Conservation (phyloP, 1,284 basidiomycete species). For the Golubevia sp. region DNA sequence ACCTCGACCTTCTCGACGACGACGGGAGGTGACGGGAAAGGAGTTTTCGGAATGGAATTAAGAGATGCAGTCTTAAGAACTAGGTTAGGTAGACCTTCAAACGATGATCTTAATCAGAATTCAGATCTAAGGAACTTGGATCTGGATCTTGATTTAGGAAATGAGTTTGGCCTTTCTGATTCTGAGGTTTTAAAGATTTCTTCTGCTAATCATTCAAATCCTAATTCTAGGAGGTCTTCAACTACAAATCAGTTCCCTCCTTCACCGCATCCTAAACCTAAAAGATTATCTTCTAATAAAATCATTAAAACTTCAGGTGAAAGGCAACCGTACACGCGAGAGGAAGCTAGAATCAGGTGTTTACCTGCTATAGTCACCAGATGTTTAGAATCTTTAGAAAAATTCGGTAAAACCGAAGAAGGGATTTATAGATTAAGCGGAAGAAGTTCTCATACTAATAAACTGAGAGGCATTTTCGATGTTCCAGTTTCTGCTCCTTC, state of each 20-base stretch:
- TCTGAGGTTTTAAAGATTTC: too few relatives aligned
- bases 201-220: too few relatives aligned
- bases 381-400: constrained; percentile 49
- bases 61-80: constrained; percentile 35
- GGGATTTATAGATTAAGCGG: constrained; percentile 56
- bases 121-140: background rate
- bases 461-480: constrained; percentile 35
- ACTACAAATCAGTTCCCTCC: too few relatives aligned
- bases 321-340: constrained; percentile 3
- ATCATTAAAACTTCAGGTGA: too few relatives aligned
- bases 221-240: too few relatives aligned
- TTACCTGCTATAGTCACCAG: constrained; percentile 46
- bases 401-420: constrained; percentile 47
- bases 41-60: constrained; percentile 41
- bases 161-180: background rate
- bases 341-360: constrained; percentile 28
- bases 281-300: too few relatives aligned
- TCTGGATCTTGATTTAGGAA: constrained; percentile 12
- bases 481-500: constrained; percentile 8
- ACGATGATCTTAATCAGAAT: background rate
- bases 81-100: constrained; percentile 4
- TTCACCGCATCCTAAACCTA: too few relatives aligned
- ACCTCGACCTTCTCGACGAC: background rate
- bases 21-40: background rate
- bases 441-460: constrained; percentile 45